These are phyloP conservation scores for Suhomyces sp. DNA, from an alignment of 805 yeast genomes.

Conservation along the genomic window DNA sequence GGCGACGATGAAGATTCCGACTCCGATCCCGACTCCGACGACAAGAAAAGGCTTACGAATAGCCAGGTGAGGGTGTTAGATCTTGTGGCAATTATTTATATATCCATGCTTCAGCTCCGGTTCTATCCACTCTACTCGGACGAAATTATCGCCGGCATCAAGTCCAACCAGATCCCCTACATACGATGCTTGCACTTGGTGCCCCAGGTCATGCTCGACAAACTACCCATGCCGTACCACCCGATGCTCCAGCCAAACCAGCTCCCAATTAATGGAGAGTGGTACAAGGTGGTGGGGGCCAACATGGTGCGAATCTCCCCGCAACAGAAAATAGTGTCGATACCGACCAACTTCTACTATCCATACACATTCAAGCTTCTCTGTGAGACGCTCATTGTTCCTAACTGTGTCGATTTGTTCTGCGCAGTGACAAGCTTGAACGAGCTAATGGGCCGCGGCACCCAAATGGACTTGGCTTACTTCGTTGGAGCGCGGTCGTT, in stretches of 20 bases:
- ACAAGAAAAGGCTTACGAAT: background rate
- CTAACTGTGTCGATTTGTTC: conserved; percentile 49
- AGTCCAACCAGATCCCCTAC: conserved; percentile 49
- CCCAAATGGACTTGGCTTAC: background rate
- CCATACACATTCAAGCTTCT: conserved; percentile 40
- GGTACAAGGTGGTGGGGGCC: conserved; percentile 22
- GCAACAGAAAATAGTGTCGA: background rate
- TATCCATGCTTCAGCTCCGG: conserved; percentile 47
- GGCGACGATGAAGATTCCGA: background rate
- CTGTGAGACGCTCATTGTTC: conserved; percentile 44
- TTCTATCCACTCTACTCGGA: conserved; percentile 47
- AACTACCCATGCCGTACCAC: conserved; percentile 38
- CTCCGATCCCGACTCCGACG: background rate
- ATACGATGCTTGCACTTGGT: conserved; percentile 37
- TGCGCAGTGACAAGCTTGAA: conserved; percentile 13
- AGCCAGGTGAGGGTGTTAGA: conserved; percentile 26
- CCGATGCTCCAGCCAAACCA: conserved; percentile 37
- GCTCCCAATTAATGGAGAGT: conserved; percentile 38
- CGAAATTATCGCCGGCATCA: conserved; percentile 45
- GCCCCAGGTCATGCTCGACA: conserved; percentile 36
- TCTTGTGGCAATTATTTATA: conserved; percentile 42
- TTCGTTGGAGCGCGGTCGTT: conserved; percentile 4
- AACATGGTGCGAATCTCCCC: conserved; percentile 8
- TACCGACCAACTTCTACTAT: conserved; percentile 26
- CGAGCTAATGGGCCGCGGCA: background rate